A percentile compares a stretch with the other conserved stretches of the same genome.
Evolutionary conservation across 2,329 filamentous ascomycete genomes (phyloP).

Genomic region (Aschersonia sp.): DNA sequence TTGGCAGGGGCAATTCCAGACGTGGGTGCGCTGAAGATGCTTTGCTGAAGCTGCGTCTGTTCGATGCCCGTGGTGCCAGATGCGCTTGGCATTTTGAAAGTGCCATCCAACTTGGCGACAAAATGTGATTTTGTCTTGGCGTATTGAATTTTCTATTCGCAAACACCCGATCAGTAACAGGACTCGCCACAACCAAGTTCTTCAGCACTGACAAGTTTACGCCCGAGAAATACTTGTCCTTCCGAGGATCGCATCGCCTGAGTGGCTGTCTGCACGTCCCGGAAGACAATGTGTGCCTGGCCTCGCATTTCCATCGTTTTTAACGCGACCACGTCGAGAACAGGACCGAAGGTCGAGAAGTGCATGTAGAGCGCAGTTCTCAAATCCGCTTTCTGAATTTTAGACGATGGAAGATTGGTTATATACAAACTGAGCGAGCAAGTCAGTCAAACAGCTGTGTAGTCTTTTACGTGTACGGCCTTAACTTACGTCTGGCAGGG

Average conservation of each 20-base stretch:
- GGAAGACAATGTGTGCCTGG: constrained; percentile 85
- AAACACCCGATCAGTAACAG: not conserved
- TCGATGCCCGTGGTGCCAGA: constrained; percentile 39
- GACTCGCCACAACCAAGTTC: too few species aligned
- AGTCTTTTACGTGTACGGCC: not conserved
- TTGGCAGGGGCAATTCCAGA: constrained; percentile 37
- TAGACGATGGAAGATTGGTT: constrained; percentile 71
- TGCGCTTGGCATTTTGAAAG: constrained; percentile 55
- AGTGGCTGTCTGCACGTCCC: constrained; percentile 80
- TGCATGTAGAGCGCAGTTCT: constrained; percentile 81
- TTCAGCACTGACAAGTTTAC: constrained; percentile 54
- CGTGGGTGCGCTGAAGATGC: constrained; percentile 59
- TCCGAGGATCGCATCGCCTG: constrained; percentile 86
- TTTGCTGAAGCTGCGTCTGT: constrained; percentile 63
- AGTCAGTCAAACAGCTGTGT: not conserved
- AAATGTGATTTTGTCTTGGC: constrained; percentile 81
- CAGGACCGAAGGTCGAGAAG: constrained; percentile 84
- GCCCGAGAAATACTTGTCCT: constrained; percentile 73
- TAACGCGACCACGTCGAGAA: constrained; percentile 81
- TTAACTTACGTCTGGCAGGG: constrained; percentile 61
- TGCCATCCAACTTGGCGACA: constrained; percentile 83
- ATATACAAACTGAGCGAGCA: constrained; percentile 57
- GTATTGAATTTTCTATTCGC: constrained; percentile 71
- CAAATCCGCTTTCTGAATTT: constrained; percentile 79
- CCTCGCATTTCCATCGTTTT: constrained; percentile 90